Base-by-base conservation (phyloP, 345 rosid species). In the Eucalyptus erythrocorys region DNA sequence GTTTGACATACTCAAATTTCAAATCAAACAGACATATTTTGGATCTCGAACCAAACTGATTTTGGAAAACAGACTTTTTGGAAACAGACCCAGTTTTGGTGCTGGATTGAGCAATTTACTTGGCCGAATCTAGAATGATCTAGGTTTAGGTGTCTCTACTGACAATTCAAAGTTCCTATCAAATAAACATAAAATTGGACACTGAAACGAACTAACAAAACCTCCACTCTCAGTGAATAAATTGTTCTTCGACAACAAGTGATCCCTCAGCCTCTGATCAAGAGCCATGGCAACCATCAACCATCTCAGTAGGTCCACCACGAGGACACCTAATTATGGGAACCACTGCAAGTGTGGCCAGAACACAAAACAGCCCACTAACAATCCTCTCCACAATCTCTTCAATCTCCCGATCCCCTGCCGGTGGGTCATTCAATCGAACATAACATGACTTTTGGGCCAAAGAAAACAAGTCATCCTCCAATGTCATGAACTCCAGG, bases 241-340 rank as follows among this genome's bases (percentile, higher is more conserved):
- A 91, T 98, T 98, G 91, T 96, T 97, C 94, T 98, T 98, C 3
- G 98, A 94, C 92, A 95, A 91, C 88, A 98, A 93, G 93, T 98
- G 99, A 95, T 98, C 99, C 93, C 99, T 93, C 93, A 98, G 91
- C 93, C 90, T 95, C 93, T 95, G 99, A 93, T 98, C 99, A 93
- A 98, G 92, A 48, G 96, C 97, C 8, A 96, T 92, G 8, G 99
- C 99, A 86, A 98, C 99, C n/a, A n/a, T n/a, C n/a, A n/a, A n/a
- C n/a, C 99, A 97, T 94, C 95, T 98, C 99, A 0, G 99, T 99
- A 0, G 99, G 96, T 55, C 99, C 99, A 81, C 99, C 98, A 21
- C 96, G 92, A 3, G 96, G 99, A 76, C 98, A 97, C 89, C 97
- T 91, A 49, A 98, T 96, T 76, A 97, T 91, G 4, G 99, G 99